Conservation (phyloP, 176 grass and related monocot genomes). For the Panicum miliaceum region DNA sequence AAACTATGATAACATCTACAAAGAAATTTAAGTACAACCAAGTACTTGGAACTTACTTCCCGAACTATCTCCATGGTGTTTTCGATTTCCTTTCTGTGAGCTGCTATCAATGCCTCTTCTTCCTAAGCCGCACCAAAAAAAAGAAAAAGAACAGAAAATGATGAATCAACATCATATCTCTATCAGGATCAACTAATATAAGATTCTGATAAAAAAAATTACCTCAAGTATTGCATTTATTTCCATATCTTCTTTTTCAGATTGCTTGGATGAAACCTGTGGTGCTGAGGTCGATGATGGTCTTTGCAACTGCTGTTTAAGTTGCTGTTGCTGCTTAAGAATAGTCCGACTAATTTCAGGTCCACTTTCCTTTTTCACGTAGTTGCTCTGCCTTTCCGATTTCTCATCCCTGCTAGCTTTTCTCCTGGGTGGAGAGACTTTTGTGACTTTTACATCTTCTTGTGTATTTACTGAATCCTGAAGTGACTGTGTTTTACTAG, state of each 20-base stretch:
- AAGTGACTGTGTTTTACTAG: constrained; percentile 55
- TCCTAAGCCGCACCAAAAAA: constrained; percentile 57
- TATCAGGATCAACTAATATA: constrained; percentile 19
- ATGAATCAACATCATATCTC: constrained; percentile 6
- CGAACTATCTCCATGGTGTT: constrained; percentile 99
- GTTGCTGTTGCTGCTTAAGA: constrained; percentile 61
- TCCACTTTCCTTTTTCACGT: constrained; percentile 66
- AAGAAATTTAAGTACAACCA: background rate
- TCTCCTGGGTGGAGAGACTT: constrained; percentile 76
- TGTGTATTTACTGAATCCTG: constrained; percentile 59
- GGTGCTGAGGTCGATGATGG: constrained; percentile 53
- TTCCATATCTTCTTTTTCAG: constrained; percentile 88
- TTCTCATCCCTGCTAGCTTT: constrained; percentile 72
- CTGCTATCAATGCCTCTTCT: constrained; percentile 93
- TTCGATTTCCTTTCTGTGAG: constrained; percentile 99
- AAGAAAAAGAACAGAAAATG: background rate
- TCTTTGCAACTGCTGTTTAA: constrained; percentile 56
- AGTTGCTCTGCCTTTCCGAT: constrained; percentile 66
- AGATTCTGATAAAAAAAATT: background rate
- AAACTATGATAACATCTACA: background rate
- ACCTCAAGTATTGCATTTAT: constrained; percentile 98
- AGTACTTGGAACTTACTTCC: constrained; percentile 66
- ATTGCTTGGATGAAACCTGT: constrained; percentile 48
- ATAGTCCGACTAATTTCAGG: constrained; percentile 49
- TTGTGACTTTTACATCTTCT: constrained; percentile 82